Conservation (phyloP, 2,329 filamentous ascomycete species). For the Leptographium procerum region DNA sequence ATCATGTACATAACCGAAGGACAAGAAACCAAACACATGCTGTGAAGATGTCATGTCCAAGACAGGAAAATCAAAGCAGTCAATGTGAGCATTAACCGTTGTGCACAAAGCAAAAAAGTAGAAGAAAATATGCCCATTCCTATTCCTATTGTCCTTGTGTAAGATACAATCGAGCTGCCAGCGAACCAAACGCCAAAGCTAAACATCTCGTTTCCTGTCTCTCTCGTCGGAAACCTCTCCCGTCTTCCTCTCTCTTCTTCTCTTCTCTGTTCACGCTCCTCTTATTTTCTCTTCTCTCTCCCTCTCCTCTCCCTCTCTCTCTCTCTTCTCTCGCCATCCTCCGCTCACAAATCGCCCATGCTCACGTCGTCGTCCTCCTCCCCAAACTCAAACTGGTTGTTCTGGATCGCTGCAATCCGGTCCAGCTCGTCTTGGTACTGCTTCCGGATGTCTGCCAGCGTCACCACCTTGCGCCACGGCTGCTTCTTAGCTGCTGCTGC, state of each 20-base stretch:
- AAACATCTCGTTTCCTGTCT: too few relatives aligned
- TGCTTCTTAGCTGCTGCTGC: slow-evolving; percentile 13
- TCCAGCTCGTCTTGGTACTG: slow-evolving; percentile 89
- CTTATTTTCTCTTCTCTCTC: background rate
- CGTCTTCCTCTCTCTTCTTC: background rate
- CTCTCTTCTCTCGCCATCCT: background rate
- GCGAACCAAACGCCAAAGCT: background rate
- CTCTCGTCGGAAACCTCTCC: background rate
- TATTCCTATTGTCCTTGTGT: background rate
- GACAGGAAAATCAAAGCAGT: background rate
- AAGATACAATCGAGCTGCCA: background rate
- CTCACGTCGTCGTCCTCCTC: slow-evolving; percentile 16
- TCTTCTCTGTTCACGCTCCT: too few relatives aligned
- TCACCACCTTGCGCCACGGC: slow-evolving; percentile 64
- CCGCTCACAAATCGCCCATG: background rate
- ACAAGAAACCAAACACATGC: background rate
- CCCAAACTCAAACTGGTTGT: slow-evolving; percentile 74
- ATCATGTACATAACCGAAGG: background rate
- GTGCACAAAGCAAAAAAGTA: background rate
- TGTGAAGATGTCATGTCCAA: background rate
- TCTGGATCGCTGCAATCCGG: slow-evolving; percentile 74
- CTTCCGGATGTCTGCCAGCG: slow-evolving; percentile 72
- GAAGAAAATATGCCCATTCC: background rate
- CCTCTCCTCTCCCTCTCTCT: background rate
- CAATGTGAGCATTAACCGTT: background rate